These are phyloP conservation scores for Terana coerulea DNA, from an alignment of 768 basidiomycete species.

Conservation along the genomic window DNA sequence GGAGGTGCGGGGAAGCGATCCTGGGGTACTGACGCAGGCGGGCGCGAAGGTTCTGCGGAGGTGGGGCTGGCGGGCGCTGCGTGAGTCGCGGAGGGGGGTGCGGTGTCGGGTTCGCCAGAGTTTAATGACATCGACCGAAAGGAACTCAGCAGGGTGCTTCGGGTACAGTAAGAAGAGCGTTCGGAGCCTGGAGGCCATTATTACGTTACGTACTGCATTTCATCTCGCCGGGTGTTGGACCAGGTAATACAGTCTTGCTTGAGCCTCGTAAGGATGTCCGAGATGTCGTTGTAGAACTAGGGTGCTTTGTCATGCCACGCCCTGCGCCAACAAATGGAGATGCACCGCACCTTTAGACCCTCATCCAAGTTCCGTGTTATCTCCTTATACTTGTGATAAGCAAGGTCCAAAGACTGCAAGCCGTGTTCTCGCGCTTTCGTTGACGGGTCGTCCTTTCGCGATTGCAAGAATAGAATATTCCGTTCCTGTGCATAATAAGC, in stretches of 20 bases:
- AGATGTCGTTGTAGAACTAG: conserved; percentile 90
- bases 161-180: not conserved
- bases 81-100: not conserved
- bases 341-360: conserved; percentile 63
- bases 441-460: conserved; percentile 71
- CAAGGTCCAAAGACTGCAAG: conserved; percentile 77
- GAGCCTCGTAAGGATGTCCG: conserved; percentile 66
- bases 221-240: conserved; percentile 66
- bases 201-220: conserved; percentile 72
- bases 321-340: not conserved
- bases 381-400: conserved; percentile 86
- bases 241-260: conserved; percentile 74
- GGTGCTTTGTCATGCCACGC: not conserved
- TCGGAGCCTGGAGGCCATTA: not conserved
- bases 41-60: not conserved
- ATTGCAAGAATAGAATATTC: conserved; percentile 73
- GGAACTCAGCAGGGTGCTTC: conserved; percentile 39
- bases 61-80: not conserved
- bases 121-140: conserved; percentile 36
- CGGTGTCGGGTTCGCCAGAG: not conserved
- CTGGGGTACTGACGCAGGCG: no score
- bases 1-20: not conserved
- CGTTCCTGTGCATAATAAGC: conserved; percentile 41
- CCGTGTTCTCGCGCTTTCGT: conserved; percentile 80
- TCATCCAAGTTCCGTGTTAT: conserved; percentile 83